These are phyloP conservation scores for Venturia oleaginea DNA, from an alignment of 2,329 filamentous ascomycete species.

Conservation along the genomic window DNA sequence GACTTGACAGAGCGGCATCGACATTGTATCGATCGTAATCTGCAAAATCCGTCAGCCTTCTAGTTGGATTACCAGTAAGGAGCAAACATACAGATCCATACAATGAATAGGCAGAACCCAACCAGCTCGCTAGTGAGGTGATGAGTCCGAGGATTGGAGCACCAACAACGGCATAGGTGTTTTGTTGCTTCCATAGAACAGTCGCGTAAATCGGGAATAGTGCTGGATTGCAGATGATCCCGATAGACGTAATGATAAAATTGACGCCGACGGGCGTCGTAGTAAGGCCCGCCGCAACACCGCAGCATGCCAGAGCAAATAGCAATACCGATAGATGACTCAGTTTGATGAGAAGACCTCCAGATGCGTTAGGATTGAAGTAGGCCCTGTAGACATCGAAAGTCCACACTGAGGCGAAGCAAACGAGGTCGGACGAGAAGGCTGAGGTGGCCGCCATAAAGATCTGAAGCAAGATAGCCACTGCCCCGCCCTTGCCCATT, in stretches of 20 bases:
- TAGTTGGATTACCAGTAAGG: background rate
- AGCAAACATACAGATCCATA: constrained; percentile 15
- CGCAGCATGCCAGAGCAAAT: constrained; percentile 26
- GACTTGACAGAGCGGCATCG: background rate
- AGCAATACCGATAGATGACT: constrained; percentile 28
- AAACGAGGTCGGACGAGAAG: constrained; percentile 39
- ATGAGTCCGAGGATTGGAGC: constrained; percentile 19
- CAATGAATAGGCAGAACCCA: constrained; percentile 15
- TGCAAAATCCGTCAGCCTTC: background rate
- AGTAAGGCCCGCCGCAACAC: constrained; percentile 19
- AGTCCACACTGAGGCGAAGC: constrained; percentile 29
- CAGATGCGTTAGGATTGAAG: constrained; percentile 26
- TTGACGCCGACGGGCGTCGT: constrained; percentile 22
- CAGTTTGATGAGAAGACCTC: constrained; percentile 24
- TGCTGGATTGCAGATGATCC: constrained; percentile 20
- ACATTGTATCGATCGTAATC: constrained; percentile 13
- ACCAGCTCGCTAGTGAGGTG: constrained; percentile 17
- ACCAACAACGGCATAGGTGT: constrained; percentile 18
- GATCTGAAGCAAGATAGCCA: constrained; percentile 31
- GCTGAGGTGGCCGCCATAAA: constrained; percentile 41
- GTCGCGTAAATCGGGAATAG: constrained; percentile 25
- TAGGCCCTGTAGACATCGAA: constrained; percentile 33
- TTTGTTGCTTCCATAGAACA: constrained; percentile 24
- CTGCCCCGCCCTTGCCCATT: constrained; percentile 28
- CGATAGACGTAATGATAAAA: constrained; percentile 19